Base-by-base conservation (phyloP, 2,329 filamentous ascomycete genomes). In the Cladorrhinum sp. region DNA sequence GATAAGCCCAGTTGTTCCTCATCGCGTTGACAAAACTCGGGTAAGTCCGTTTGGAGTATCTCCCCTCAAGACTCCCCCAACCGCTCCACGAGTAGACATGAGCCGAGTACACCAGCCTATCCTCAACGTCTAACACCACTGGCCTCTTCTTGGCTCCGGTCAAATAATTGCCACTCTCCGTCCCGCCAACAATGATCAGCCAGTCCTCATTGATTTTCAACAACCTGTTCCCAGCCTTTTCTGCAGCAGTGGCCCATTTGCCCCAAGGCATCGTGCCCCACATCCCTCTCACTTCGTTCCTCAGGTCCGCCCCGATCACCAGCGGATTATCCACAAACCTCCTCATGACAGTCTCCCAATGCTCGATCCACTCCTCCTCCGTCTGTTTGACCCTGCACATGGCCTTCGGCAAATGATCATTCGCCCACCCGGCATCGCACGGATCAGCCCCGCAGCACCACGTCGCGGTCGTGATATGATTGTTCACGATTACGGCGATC, bases 61-160 rank as follows among this genome's bases (percentile, higher is more conserved):
- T 81, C 2, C 85, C 84, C 28, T 79, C 81, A 63, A 78, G 70
- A 66, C 80, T 84, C 39, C 86, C 86, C 87, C 87, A 90, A 59
- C 87, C 87, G 16, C 85, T 88, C 87, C 87, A 90, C 30, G 79
- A 77, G 71, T 90, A 89, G 21, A 89, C 86, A 71, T 90, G 87
- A 1, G 85, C 81, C 62, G 85, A 87, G 75, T 89, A 90, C 30
- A 90, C 86, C 24, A 89, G 77, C 23, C 80, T 77, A 67, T 83
- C 71, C 6, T 79, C 73, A 6, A 85, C 71, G 60, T 83, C 80
- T 51, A 89, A 80, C 52, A 74, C 72, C n/a, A 90, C 76, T 1
- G 86, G 86, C 14, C 86, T 80, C 16, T 72, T 69, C 2, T 74
- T 73, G 2, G 80, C 86, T 3, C 83, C 85, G 1, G 79, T 78